phyloP scores from a whole-genome alignment of 2,329 filamentous ascomycete species.

The Cytospora piceae region DNA sequence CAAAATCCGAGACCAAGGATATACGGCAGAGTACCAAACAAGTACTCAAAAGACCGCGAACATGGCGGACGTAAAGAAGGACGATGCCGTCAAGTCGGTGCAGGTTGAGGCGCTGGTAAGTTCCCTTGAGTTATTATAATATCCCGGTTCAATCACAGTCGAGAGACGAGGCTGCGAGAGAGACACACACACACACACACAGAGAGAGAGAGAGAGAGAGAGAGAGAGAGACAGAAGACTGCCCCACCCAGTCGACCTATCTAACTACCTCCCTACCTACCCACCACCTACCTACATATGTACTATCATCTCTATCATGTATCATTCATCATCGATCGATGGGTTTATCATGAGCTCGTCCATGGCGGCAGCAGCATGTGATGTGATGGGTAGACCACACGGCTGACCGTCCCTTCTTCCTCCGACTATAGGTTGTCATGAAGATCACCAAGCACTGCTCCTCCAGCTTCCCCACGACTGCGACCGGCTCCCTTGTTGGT shows the following conservation, averaged over 20 bases:
- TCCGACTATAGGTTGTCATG: constrained; percentile 76
- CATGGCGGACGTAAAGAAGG: constrained; percentile 66
- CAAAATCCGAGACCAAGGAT: background rate
- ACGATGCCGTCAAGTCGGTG: constrained; percentile 79
- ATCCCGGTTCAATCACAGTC: constrained; percentile 39
- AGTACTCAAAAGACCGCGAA: constrained; percentile 39
- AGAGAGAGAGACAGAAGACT: background rate
- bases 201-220: too few species aligned
- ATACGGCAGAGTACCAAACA: background rate
- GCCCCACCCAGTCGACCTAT: constrained; percentile 36
- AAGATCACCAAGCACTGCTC: constrained; percentile 98
- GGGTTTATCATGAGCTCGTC: constrained; percentile 4
- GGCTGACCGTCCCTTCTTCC: constrained; percentile 17
- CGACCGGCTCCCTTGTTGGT: constrained; percentile 88
- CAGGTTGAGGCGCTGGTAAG: constrained; percentile 93
- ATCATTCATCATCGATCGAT: constrained; percentile 16
- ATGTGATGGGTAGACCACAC: constrained; percentile 33
- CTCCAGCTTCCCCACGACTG: constrained; percentile 82
- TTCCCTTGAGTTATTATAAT: constrained; percentile 29
- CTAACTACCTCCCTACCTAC: constrained; percentile 36
- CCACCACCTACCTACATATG: constrained; percentile 39
- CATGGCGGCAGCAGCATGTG: constrained; percentile 20
- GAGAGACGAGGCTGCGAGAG: constrained; percentile 1
- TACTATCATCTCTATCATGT: constrained; percentile 32
- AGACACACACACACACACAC: too few species aligned